Evolutionary conservation across 163 green algal genomes (phyloP), one percentile per base, ranked within the genome.

Genomic region (Scenedesmus sp.): DNA sequence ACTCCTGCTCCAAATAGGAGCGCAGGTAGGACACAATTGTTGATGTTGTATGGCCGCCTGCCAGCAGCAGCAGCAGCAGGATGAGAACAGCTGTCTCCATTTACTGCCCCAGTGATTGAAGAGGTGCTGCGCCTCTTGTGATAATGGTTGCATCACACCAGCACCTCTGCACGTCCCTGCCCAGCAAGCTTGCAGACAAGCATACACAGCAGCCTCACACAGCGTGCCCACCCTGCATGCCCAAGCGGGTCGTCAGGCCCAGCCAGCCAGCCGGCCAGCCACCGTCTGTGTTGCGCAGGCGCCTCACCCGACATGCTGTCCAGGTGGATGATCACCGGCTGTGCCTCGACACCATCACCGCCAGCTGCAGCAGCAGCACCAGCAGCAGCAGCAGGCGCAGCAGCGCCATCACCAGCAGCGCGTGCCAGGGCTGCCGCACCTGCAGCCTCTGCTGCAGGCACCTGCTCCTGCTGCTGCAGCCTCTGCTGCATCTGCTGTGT

Each of bases 1-100:
- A 98, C 89, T 99, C 97, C 13, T 94, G 83, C 51, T 94, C n/a
- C 16, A 99, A 91, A 92, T 98, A 99, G 18, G 43, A 24, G 16
- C 94, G 94, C 42, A 99, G 84, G 9, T 79, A 76, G 7, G 92
- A 93, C 51, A 89, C 93, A 49, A 97, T 92, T 3, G 33, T 43
- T 9, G 43, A 2, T 0, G 89, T 93, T 10, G 49, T 83, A 88
- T 98, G 97, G 46, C 94, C 95, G 83, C 93, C 95, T 96, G 95
- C 88, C 30, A 33, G 49, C 15, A 70, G 30, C 26, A 85, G 42
- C 79, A 85, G 30, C 46, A 53, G 78, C 49, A 20, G 65, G n/a
- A n/a, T n/a, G n/a, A n/a, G n/a, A n/a, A n/a, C n/a, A n/a, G n/a
- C n/a, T n/a, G n/a, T n/a, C n/a, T n/a, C n/a, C n/a, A n/a, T n/a